Percentiles rank a stretch among this genome's conserved stretches.
Evolutionary conservation across 1,139 yeast species (phyloP).

Genomic region (Nakaseomyces kungkrabaensis): DNA sequence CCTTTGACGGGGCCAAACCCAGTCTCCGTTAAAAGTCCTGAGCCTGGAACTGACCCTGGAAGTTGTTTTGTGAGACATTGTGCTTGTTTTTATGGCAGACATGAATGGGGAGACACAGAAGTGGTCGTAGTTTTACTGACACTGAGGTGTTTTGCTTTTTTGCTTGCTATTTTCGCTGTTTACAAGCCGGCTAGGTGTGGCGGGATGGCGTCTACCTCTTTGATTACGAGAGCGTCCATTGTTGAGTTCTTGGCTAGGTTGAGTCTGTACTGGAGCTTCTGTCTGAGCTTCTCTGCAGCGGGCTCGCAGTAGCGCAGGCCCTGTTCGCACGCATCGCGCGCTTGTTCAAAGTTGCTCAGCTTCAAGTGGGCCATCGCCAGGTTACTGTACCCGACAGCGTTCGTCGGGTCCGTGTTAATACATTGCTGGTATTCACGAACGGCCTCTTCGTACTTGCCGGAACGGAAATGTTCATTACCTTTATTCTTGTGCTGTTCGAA

Average conservation of each 20-base stretch:
- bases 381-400: constrained; percentile 65
- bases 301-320: constrained; percentile 30
- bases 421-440: constrained; percentile 58
- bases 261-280: constrained; percentile 51
- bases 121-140: too few species aligned
- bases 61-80: too few species aligned
- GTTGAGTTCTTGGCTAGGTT: constrained; percentile 34
- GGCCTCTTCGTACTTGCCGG: constrained; percentile 47
- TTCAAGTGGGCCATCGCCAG: constrained; percentile 66
- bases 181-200: constrained; percentile 5
- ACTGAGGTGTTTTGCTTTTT: too few species aligned
- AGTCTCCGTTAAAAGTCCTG: too few species aligned
- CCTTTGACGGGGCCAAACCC: too few species aligned
- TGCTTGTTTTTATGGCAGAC: too few species aligned
- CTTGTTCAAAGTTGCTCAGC: constrained; percentile 44
- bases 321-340: constrained; percentile 52
- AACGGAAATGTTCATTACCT: constrained; percentile 62
- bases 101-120: too few species aligned
- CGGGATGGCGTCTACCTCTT: constrained; percentile 8
- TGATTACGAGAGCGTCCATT: background rate
- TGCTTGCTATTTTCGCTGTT: too few species aligned
- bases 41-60: too few species aligned
- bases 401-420: constrained; percentile 42
- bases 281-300: constrained; percentile 24
- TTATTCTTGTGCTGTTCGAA: constrained; percentile 29